phyloP scores from a whole-genome alignment of 78 protist species.

The Anaeramoeba ignava region DNA sequence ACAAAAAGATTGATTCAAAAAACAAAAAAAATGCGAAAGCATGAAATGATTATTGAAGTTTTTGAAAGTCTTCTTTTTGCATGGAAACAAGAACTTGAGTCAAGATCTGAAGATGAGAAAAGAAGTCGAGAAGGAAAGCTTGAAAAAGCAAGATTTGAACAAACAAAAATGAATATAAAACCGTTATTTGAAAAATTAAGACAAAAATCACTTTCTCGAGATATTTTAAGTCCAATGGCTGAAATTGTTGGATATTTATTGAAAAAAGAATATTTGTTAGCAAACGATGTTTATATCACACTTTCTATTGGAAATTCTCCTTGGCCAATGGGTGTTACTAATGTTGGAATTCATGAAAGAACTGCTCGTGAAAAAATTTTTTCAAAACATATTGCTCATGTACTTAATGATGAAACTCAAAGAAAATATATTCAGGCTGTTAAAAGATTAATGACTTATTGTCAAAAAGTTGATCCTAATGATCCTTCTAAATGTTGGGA shows the following conservation, averaged over 20 bases:
- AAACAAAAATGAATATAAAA: slow-evolving; percentile 30
- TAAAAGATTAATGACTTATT: slow-evolving; percentile 72
- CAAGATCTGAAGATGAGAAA: not conserved
- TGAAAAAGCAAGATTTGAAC: not conserved
- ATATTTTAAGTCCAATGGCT: slow-evolving; percentile 14
- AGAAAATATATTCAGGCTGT: slow-evolving; percentile 67
- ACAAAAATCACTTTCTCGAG: slow-evolving; percentile 6
- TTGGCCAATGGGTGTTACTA: slow-evolving; percentile 77
- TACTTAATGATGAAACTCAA: slow-evolving; percentile 77
- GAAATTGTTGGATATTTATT: slow-evolving; percentile 22
- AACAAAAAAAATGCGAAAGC: not conserved
- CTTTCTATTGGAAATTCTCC: slow-evolving; percentile 86
- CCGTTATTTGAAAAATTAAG: slow-evolving; percentile 40
- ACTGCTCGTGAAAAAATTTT: slow-evolving; percentile 67
- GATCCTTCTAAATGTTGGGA: no score
- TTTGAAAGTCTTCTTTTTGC: not conserved
- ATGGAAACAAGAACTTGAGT: not conserved
- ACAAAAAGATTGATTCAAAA: not conserved
- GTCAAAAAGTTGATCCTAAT: no score
- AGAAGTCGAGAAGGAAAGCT: not conserved
- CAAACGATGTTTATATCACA: slow-evolving; percentile 49
- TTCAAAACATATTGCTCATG: slow-evolving; percentile 57
- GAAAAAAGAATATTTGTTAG: slow-evolving; percentile 44
- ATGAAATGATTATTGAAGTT: not conserved
- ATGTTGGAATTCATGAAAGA: slow-evolving; percentile 80